phyloP scores from a whole-genome alignment of 2,329 filamentous ascomycete genomes.

The Plectosphaerella plurivora region DNA sequence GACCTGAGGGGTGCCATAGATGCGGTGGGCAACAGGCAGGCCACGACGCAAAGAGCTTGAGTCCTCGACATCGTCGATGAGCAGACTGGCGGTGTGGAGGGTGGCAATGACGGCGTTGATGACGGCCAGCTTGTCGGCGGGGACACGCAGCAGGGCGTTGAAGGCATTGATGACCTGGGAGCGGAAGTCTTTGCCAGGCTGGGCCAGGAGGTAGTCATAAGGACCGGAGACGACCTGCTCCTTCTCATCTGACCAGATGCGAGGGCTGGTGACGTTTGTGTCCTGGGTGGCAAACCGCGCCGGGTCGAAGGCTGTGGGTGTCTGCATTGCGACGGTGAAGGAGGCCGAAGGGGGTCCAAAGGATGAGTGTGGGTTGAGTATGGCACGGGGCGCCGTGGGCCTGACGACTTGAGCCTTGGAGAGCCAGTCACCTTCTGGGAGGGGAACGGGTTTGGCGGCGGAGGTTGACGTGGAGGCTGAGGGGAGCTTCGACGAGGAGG shows the following conservation, averaged over 20 bases:
- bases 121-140: conserved; percentile 61
- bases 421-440: conserved; percentile 61
- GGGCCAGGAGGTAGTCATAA: conserved; percentile 73
- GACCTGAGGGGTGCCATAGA: conserved; percentile 82
- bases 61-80: conserved; percentile 88
- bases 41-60: conserved; percentile 71
- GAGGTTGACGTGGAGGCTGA: conserved; percentile 18
- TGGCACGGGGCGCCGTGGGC: conserved; percentile 10
- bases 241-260: conserved; percentile 67
- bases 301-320: conserved; percentile 40
- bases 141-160: conserved; percentile 75
- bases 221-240: conserved; percentile 74
- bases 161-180: conserved; percentile 76
- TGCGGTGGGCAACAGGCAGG: conserved; percentile 75
- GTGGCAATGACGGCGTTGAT: conserved; percentile 80
- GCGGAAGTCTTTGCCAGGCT: conserved; percentile 83
- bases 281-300: conserved; percentile 50
- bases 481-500: conserved; percentile 49
- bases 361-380: conserved; percentile 21
- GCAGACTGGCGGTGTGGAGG: conserved; percentile 78
- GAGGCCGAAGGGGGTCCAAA: conserved; percentile 16
- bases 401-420: conserved; percentile 27
- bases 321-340: conserved; percentile 30
- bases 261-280: conserved; percentile 44
- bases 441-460: conserved; percentile 34